Percentiles rank a stretch among this genome's conserved stretches.
Evolutionary conservation across 345 rosid species (phyloP).

Genomic region (Litchi chinensis): DNA sequence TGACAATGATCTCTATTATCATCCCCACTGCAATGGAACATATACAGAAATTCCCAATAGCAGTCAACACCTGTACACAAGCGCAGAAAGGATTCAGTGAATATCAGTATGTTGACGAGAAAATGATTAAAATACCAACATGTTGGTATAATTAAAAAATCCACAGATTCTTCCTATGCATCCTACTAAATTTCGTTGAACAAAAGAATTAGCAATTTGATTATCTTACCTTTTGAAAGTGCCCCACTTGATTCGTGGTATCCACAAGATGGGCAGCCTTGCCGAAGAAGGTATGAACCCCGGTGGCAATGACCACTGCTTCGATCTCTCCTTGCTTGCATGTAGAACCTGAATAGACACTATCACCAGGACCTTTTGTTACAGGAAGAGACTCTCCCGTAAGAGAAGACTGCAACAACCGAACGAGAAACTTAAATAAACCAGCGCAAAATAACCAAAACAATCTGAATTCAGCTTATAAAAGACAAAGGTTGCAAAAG

Average conservation of each 20-base stretch:
- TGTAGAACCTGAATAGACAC: slow-evolving; percentile 87
- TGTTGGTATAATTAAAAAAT: not conserved
- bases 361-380: slow-evolving; percentile 77
- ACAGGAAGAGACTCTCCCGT: slow-evolving; percentile 96
- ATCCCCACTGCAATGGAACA: slow-evolving; percentile 86
- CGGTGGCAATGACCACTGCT: slow-evolving; percentile 88
- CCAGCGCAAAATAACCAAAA: not conserved
- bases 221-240: slow-evolving; percentile 66
- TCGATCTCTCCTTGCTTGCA: slow-evolving; percentile 95
- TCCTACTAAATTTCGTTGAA: not conserved
- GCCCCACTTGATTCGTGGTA: slow-evolving; percentile 88
- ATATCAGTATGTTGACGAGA: not conserved
- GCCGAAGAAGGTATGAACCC: slow-evolving; percentile 91
- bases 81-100: not conserved
- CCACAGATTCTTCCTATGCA: not conserved
- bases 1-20: slow-evolving; percentile 76
- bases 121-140: not conserved
- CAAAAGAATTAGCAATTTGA: not conserved
- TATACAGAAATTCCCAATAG: slow-evolving; percentile 92
- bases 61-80: slow-evolving; percentile 63
- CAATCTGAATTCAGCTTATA: not conserved
- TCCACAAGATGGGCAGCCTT: slow-evolving; percentile 95
- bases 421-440: not conserved
- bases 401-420: slow-evolving; percentile 56
- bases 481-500: slow-evolving; percentile 1